phyloP scores from a whole-genome alignment of 331 rosid genomes.

The Rhamnella rubrinervis region DNA sequence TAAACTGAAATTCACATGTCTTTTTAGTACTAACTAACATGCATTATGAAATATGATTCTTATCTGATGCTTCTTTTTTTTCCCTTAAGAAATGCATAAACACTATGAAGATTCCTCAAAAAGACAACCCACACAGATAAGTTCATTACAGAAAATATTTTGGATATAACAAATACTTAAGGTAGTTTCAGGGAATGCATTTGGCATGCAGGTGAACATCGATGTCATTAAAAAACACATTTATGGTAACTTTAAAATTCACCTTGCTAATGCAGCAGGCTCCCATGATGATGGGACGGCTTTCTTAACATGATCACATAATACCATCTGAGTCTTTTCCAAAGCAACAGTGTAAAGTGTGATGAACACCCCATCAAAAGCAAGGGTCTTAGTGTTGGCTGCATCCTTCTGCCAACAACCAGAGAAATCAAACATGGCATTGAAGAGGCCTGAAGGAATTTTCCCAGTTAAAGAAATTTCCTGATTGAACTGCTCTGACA shows the following conservation, averaged over 20 bases:
- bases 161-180: not conserved
- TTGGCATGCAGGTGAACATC: constrained; percentile 8
- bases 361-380: constrained; percentile 94
- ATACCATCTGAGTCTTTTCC: constrained; percentile 87
- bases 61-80: no score
- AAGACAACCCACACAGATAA: not conserved
- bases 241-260: constrained; percentile 21
- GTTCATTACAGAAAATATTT: not conserved
- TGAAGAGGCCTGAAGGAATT: constrained; percentile 96
- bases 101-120: no score
- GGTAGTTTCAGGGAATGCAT: constrained; percentile 3
- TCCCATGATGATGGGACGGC: constrained; percentile 94
- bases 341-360: constrained; percentile 89
- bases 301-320: constrained; percentile 58
- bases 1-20: no score
- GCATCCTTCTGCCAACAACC: constrained; percentile 99
- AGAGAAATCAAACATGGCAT: constrained; percentile 88
- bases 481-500: constrained; percentile 99
- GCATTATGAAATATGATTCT: no score
- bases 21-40: no score
- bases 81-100: no score
- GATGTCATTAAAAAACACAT: constrained; percentile 8
- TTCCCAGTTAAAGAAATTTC: constrained; percentile 82
- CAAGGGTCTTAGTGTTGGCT: constrained; percentile 76
- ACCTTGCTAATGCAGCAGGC: constrained; percentile 94